Evolutionary conservation across 2,329 filamentous ascomycete species (phyloP), one percentile per base, ranked within the genome.

Genomic region (Arthrobotrys sphaeroides): DNA sequence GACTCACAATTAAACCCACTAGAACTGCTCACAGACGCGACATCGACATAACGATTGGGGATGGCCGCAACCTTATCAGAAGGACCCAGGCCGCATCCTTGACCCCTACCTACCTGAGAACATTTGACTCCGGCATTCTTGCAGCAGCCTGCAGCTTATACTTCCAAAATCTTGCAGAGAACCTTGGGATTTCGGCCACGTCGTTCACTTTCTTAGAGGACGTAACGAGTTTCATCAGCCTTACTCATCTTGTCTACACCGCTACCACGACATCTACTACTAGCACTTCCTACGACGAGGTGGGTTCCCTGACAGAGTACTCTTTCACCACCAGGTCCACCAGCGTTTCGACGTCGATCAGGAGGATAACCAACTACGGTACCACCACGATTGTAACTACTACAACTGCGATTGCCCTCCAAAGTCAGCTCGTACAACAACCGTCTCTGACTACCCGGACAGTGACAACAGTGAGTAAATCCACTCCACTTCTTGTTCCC

Each of bases 51-150:
- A n/a, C n/a, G 28, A 24, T 10, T 22, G 47, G 10, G 24, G n/a
- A 51, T 16, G 22, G 9, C 5, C 5, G n/a, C 3, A 26, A 4
- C 16, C 12, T 49, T n/a, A 2, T 1, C 16, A 24, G 33, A 36
- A 68, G 53, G 10, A 43, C 36, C 0, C 70, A 74, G 22, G 45
- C 12, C 26, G 22, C 43, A 42, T 4, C 24, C 31, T 31, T 68
- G 2, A 68, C 70, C 12, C 70, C 70, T 1, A 31, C 62, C 0
- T 36, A 18, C 9, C 49, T 74, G 2, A 55, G 26, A 16, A 1
- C 26, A 2, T 64, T 36, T 6, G 70, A 62, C 12, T 45, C 62
- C 9, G 31, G 33, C n/a, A 74, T 74, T 18, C 36, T 74, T 5
- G 62, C 22, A 1, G 38, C 38, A 10, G 70, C 33, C 3, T 74